phyloP scores from a whole-genome alignment of 2,329 filamentous ascomycete genomes.

The Gyromitra esculenta region DNA sequence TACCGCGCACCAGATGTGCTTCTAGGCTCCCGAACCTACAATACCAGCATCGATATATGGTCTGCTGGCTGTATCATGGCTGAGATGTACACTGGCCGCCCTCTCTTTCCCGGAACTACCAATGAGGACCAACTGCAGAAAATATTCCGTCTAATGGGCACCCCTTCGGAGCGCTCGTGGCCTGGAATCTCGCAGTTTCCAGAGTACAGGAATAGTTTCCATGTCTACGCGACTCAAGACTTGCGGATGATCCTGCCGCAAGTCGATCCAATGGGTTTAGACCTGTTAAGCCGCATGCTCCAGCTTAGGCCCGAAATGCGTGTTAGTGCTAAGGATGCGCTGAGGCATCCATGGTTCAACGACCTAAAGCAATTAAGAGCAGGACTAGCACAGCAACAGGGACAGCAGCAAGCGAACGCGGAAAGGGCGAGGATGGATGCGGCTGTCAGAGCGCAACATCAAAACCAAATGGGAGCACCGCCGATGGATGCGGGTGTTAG shows the following conservation, averaged over 20 bases:
- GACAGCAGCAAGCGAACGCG: slow-evolving; percentile 49
- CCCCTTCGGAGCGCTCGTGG: slow-evolving; percentile 93
- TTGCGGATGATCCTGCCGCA: slow-evolving; percentile 86
- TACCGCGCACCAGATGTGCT: slow-evolving; percentile 97
- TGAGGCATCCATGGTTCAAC: slow-evolving; percentile 92
- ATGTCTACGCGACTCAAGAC: slow-evolving; percentile 93
- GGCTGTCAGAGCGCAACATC: slow-evolving; percentile 47
- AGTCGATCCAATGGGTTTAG: slow-evolving; percentile 86
- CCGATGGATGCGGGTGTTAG: slow-evolving; percentile 44
- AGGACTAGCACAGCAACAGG: slow-evolving; percentile 47
- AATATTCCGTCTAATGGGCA: slow-evolving; percentile 99
- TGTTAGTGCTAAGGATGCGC: slow-evolving; percentile 84
- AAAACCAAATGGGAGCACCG: slow-evolving; percentile 40
- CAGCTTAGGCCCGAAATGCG: slow-evolving; percentile 91
- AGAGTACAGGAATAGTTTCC: slow-evolving; percentile 97
- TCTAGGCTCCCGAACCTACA: slow-evolving; percentile 93
- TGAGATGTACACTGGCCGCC: slow-evolving; percentile 97
- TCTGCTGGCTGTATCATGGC: slow-evolving; percentile 99
- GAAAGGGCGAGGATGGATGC: slow-evolving; percentile 49
- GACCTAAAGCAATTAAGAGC: slow-evolving; percentile 71
- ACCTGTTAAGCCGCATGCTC: slow-evolving; percentile 88
- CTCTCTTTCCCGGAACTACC: slow-evolving; percentile 94
- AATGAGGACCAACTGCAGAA: slow-evolving; percentile 97
- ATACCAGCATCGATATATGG: slow-evolving; percentile 99
- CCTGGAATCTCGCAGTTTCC: slow-evolving; percentile 92